Evolutionary conservation across 1,139 yeast genomes (phyloP), one percentile per base, ranked within the genome.

Genomic region (Saccharomycopsis phalli): DNA sequence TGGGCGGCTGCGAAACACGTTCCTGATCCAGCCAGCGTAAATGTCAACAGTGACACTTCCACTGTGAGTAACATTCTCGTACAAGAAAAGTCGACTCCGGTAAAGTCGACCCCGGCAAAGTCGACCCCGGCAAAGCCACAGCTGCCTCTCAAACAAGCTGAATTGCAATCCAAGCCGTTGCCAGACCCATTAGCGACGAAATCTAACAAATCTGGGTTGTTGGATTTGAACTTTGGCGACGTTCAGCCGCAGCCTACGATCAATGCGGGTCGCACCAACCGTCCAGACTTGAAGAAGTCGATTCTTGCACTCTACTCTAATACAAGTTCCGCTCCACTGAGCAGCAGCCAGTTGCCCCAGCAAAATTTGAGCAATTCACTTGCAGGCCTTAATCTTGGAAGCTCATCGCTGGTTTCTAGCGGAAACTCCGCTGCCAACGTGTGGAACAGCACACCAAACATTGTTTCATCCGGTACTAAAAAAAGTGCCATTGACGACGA

Each of bases 251-350:
- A 25, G 40, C 48, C 57, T 6, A 34, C 47, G 0, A 38, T 44
- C 4, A 42, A 53, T 22, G 53, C 58, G 19, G 53, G 56, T 30
- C 53, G 35, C 10, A 44, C 50, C 19, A 54, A 51, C 30, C 64
- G 83, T 47, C 79, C 81, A n/a, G 96, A 88, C 55, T 69, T 91
- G 58, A 91, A 91, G 56, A 84, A 84, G 61, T 83, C 95, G 1
- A 91, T 91, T 48, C 64, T 91, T 47, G 86, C 96, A 17, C 69
- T 91, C 45, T 91, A 91, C 57, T 81, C 96, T 2, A 71, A 83
- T 2, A n/a, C 45, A 21, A 4, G 30, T n/a, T 22, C 31, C 6
- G 14, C 18, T 8, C n/a, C n/a, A n/a, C n/a, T n/a, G n/a, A n/a
- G n/a, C n/a, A 13, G 23, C 26, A 29, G 14, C 14, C 32, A 23